phyloP scores from a whole-genome alignment of 2,329 filamentous ascomycete species.

The Neonectria neomacrospora region DNA sequence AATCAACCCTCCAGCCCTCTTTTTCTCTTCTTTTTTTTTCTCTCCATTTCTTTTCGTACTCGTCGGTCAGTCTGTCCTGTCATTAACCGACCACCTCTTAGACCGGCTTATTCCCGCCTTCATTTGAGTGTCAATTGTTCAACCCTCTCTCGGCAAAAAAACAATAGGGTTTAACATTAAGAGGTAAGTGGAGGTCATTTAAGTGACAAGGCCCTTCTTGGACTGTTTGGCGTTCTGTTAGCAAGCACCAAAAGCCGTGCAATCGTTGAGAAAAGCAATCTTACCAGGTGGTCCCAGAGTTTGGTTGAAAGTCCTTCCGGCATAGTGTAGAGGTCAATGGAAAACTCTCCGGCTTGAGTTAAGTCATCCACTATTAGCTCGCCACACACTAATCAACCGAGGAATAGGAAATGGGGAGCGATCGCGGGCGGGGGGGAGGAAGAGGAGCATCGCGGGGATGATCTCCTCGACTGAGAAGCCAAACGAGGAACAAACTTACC shows the following conservation, averaged over 20 bases:
- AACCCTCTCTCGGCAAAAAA: conserved; percentile 31
- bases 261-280: conserved; percentile 31
- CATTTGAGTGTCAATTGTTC: conserved; percentile 36
- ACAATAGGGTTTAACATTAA: conserved; percentile 36
- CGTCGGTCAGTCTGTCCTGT: conserved; percentile 14
- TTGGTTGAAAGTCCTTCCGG: conserved; percentile 89
- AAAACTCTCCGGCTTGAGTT: conserved; percentile 86
- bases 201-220: conserved; percentile 56
- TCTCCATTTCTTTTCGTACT: conserved; percentile 10
- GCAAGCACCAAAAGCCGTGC: not conserved
- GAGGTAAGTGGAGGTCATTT: conserved; percentile 31
- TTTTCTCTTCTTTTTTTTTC: conserved; percentile 15
- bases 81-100: conserved; percentile 42
- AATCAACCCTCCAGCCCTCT: conserved; percentile 1
- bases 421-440: not conserved
- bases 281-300: conserved; percentile 87
- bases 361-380: conserved; percentile 52
- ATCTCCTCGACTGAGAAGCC: not conserved
- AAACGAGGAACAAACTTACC: conserved; percentile 66
- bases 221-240: conserved; percentile 42
- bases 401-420: conserved; percentile 29
- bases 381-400: conserved; percentile 47
- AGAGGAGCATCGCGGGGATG: not conserved
- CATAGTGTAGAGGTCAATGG: conserved; percentile 97
- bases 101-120: conserved; percentile 36